A percentile compares a stretch with the other conserved stretches of the same genome.
phyloP scores from a whole-genome alignment of 1,139 yeast species.

The Saccharomyces pastorianus region DNA sequence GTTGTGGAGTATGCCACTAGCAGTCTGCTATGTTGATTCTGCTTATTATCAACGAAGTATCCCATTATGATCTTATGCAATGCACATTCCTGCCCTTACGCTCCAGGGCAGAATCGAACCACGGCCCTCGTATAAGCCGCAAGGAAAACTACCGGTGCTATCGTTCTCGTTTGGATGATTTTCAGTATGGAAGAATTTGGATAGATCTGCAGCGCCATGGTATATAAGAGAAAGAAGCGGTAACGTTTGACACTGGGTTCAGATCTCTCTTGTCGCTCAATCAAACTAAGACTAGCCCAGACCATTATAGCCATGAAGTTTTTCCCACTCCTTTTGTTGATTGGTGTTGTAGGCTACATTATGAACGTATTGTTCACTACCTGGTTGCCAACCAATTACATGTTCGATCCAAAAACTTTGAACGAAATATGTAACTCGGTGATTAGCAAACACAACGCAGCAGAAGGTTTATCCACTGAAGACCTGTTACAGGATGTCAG shows the following conservation, averaged over 20 bases:
- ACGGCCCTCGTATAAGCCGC: neutral
- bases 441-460: slow-evolving; percentile 42
- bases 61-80: neutral
- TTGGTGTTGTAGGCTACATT: slow-evolving; percentile 16
- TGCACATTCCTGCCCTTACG: neutral
- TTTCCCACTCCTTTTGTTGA: slow-evolving; percentile 14
- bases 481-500: slow-evolving; percentile 50
- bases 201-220: neutral
- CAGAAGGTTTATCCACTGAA: slow-evolving; percentile 16
- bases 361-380: slow-evolving; percentile 43
- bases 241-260: neutral
- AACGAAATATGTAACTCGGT: slow-evolving; percentile 45
- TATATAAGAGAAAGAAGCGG: neutral
- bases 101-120: neutral
- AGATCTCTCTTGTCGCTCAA: neutral
- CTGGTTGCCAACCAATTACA: slow-evolving; percentile 64
- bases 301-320: slow-evolving; percentile 26
- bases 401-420: slow-evolving; percentile 41
- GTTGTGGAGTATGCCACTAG: neutral
- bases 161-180: neutral
- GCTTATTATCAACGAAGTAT: neutral
- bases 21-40: neutral
- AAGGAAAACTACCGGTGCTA: neutral
- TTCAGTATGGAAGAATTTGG: neutral
- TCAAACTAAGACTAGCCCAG: neutral